Base-by-base conservation (phyloP, 2,329 filamentous ascomycete genomes). In the Corinectria fuckeliana region DNA sequence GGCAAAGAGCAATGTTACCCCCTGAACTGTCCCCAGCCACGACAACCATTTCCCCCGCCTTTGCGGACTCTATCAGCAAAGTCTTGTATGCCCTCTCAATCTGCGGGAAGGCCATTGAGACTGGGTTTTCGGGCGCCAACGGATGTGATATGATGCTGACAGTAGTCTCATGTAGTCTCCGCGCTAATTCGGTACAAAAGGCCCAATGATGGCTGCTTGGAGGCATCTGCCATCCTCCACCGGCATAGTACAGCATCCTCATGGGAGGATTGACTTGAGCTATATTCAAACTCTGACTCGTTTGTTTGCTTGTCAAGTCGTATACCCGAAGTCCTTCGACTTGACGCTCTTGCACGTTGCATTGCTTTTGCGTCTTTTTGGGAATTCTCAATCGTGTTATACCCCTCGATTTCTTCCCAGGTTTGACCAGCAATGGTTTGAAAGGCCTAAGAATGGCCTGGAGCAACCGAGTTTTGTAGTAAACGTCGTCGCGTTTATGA, bases 11-110 rank as follows among this genome's bases (percentile, higher is more conserved):
- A 4, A 87, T 74, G 58, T 87, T 87, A 0, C 79, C 84, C 0
- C 85, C 85, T 0, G 83, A 81, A 0, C 81, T 84, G 54, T 87
- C 85, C 1, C 85, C 85, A 0, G 78, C 80, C 1, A 86, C 73
- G 1, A 81, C 76, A 0, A 86, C 74, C 1, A 69, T 74, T 53
- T 85, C 79, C 0, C 59, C 58, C 0, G 71, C 72, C 0, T 69
- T 64, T 0, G 72, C 65, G 0, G 81, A 76, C n/a, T 77, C 66
- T 2, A 63, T 44, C 61, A 86, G 63, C 0, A 84, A 58, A 0
- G 67, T 67, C 0, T 72, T 70, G 59, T 85, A 83, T 10, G 83
- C 74, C 32, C 67, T 75, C 45, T 80, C 61, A 11, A 86, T 76
- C 21, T 74, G 71, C 0, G 83, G 82, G 26, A 87, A 78, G 0